Percentiles rank a stretch among this genome's conserved stretches.
Conservation (phyloP, 148 eudicot species). For the Vaccinium corymbosum region DNA sequence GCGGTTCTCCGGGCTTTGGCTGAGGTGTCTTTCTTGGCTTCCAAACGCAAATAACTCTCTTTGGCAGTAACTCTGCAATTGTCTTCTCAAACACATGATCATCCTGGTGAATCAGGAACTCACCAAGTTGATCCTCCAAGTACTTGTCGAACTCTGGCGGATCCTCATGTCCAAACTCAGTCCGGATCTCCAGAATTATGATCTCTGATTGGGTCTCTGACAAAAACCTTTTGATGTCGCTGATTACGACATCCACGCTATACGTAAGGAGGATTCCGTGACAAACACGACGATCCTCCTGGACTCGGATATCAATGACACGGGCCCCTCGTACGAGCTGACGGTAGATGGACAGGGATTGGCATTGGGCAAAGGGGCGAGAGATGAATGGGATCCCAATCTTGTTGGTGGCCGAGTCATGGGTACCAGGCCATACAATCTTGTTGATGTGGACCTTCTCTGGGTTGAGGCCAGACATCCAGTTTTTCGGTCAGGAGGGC, state of each 20-base stretch:
- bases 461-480: slow-evolving; percentile 75
- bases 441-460: slow-evolving; percentile 48
- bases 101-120: slow-evolving; percentile 68
- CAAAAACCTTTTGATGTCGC: slow-evolving; percentile 61
- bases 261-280: slow-evolving; percentile 76
- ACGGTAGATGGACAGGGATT: slow-evolving; percentile 64
- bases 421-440: slow-evolving; percentile 92
- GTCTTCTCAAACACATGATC: slow-evolving; percentile 68
- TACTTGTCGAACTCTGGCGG: slow-evolving; percentile 79
- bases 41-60: slow-evolving; percentile 79
- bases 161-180: slow-evolving; percentile 83
- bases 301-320: slow-evolving; percentile 68
- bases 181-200: slow-evolving; percentile 76
- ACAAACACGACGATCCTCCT: slow-evolving; percentile 71
- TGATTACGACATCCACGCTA: slow-evolving; percentile 62
- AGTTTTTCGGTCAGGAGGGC: slow-evolving; percentile 62
- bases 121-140: slow-evolving; percentile 66
- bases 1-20: slow-evolving; percentile 48
- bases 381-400: slow-evolving; percentile 70
- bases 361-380: slow-evolving; percentile 91
- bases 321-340: slow-evolving; percentile 78
- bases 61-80: slow-evolving; percentile 67
- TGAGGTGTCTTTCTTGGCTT: slow-evolving; percentile 64
- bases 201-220: slow-evolving; percentile 81
- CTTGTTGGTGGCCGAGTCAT: slow-evolving; percentile 82